A percentile compares a stretch with the other conserved stretches of the same genome.
These are phyloP conservation scores for Penicillium palitans DNA, from an alignment of 2,329 filamentous ascomycete species.

Conservation along the genomic window DNA sequence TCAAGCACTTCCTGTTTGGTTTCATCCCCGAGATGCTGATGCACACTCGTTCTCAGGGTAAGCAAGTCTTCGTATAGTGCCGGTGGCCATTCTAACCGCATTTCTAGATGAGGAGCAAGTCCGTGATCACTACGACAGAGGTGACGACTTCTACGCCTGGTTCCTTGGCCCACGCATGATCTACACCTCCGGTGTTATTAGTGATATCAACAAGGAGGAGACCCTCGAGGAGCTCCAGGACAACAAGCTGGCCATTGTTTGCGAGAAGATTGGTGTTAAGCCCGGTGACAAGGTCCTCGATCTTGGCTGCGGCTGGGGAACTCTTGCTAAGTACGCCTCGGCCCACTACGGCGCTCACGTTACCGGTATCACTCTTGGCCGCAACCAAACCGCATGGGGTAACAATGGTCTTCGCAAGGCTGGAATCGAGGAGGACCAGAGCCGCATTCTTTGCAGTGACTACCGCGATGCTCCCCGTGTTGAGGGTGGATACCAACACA, in stretches of 20 bases:
- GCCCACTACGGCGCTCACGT: slow-evolving; percentile 84
- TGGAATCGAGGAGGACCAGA: slow-evolving; percentile 82
- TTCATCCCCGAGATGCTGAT: slow-evolving; percentile 89
- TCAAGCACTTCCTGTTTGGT: slow-evolving; percentile 83
- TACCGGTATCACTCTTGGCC: slow-evolving; percentile 89
- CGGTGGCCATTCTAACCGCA: background rate
- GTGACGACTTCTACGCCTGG: slow-evolving; percentile 98
- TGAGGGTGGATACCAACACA: slow-evolving; percentile 82
- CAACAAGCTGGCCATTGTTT: slow-evolving; percentile 93
- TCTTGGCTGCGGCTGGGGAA: slow-evolving; percentile 98
- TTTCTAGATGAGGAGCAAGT: slow-evolving; percentile 89
- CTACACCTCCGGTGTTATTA: slow-evolving; percentile 94
- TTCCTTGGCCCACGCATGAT: slow-evolving; percentile 98
- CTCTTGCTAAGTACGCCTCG: slow-evolving; percentile 87
- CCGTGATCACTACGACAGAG: slow-evolving; percentile 94
- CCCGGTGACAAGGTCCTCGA: slow-evolving; percentile 82
- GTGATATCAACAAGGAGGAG: slow-evolving; percentile 83
- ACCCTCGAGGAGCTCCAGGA: slow-evolving; percentile 93
- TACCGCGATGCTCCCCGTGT: slow-evolving; percentile 91
- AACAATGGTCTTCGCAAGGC: slow-evolving; percentile 83
- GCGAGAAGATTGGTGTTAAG: slow-evolving; percentile 89
- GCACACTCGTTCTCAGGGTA: slow-evolving; percentile 86
- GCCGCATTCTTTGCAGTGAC: slow-evolving; percentile 90
- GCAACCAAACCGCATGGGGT: slow-evolving; percentile 96
- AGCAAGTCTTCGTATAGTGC: slow-evolving; percentile 21